Percentiles rank a stretch among this genome's conserved stretches.
Conservation (phyloP, 1,284 basidiomycete species). For the Leccinum pachyderme region DNA sequence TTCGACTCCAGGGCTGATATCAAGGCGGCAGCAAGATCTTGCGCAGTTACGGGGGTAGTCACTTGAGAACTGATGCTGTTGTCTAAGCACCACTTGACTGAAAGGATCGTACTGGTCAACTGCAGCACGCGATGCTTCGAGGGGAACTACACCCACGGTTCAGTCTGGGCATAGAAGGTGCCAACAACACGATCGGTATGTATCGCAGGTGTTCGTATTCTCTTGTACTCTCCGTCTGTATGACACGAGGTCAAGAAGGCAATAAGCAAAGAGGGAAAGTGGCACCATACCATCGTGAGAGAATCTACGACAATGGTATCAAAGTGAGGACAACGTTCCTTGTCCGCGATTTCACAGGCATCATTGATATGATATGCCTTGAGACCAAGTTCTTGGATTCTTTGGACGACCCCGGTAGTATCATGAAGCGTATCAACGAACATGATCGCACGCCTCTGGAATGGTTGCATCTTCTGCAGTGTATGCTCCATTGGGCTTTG, state of each 20-base stretch:
- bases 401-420: slow-evolving; percentile 72
- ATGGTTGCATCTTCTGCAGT: slow-evolving; percentile 74
- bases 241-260: slow-evolving; percentile 16
- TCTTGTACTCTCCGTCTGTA: slow-evolving; percentile 81
- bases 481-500: slow-evolving; percentile 72
- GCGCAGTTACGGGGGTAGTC: slow-evolving; percentile 86
- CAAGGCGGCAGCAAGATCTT: slow-evolving; percentile 90
- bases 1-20: slow-evolving; percentile 94
- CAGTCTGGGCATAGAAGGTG: slow-evolving; percentile 71
- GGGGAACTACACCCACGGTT: slow-evolving; percentile 55
- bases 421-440: slow-evolving; percentile 89
- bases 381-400: slow-evolving; percentile 83
- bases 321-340: slow-evolving; percentile 83
- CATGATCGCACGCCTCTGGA: slow-evolving; percentile 77
- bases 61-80: slow-evolving; percentile 90
- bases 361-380: slow-evolving; percentile 78
- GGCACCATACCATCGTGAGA: slow-evolving; percentile 64
- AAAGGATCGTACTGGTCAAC: slow-evolving; percentile 11
- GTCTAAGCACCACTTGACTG: slow-evolving; percentile 89
- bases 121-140: not conserved
- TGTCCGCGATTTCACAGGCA: slow-evolving; percentile 76
- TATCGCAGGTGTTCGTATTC: slow-evolving; percentile 95
- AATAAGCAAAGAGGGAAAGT: slow-evolving; percentile 3
- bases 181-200: slow-evolving; percentile 95
- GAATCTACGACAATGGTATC: slow-evolving; percentile 97